A percentile compares a stretch with the other conserved stretches of the same genome.
Evolutionary conservation across 352 stramenopile species (phyloP).

Genomic region (Thalassiosira pacifica): DNA sequence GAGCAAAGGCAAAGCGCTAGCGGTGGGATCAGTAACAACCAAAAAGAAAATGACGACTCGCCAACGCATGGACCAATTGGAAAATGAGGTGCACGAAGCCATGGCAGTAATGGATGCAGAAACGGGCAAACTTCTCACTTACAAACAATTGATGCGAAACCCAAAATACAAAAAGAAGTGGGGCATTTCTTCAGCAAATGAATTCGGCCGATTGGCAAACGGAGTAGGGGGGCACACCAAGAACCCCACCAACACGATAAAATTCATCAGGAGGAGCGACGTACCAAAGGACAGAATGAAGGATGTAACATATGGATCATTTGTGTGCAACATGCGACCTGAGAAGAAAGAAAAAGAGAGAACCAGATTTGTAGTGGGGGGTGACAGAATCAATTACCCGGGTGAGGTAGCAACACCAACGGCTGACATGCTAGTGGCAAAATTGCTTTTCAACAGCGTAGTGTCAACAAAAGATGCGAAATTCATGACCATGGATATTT

Average conservation of each 20-base stretch:
- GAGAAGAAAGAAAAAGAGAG: constrained; percentile 4
- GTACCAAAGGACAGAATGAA: constrained; percentile 6
- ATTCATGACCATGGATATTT: constrained; percentile 17
- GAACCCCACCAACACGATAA: constrained; percentile 39
- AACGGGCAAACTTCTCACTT: constrained; percentile 13
- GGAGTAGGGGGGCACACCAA: not conserved
- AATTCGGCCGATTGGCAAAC: constrained; percentile 43
- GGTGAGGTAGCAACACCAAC: not conserved
- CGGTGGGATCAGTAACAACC: no score
- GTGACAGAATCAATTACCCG: not conserved
- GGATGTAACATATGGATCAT: not conserved
- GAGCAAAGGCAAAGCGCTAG: no score
- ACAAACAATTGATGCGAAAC: constrained; percentile 3
- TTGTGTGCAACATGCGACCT: not conserved
- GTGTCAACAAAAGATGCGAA: constrained; percentile 8
- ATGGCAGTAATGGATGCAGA: constrained; percentile 13
- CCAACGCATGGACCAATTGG: not conserved
- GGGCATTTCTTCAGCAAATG: constrained; percentile 14
- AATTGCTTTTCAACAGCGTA: constrained; percentile 11
- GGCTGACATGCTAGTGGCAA: not conserved
- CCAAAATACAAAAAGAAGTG: constrained; percentile 30
- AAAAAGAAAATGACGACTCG: no score
- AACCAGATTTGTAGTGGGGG: not conserved
- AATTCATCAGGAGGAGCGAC: constrained; percentile 24
- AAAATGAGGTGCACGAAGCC: not conserved